phyloP scores from a whole-genome alignment of 805 yeast genomes.

The Metschnikowia lunata region DNA sequence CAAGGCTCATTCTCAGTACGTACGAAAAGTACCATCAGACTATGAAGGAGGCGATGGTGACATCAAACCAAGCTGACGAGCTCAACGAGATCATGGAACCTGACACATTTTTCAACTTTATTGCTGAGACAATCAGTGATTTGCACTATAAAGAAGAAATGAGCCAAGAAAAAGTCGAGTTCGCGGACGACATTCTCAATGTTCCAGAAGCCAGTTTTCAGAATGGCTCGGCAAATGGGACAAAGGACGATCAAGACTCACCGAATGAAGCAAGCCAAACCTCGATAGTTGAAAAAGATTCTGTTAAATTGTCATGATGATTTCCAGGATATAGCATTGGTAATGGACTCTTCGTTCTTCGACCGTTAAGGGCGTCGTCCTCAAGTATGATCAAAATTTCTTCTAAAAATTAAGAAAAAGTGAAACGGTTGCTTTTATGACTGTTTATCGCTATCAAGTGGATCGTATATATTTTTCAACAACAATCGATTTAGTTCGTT shows the following conservation, averaged over 20 bases:
- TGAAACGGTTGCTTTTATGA: neutral
- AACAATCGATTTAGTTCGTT: constrained; percentile 69
- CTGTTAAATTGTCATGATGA: too few relatives aligned
- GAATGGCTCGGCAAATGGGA: too few relatives aligned
- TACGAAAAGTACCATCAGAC: constrained; percentile 51
- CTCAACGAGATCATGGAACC: constrained; percentile 56
- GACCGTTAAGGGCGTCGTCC: too few relatives aligned
- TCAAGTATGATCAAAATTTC: too few relatives aligned
- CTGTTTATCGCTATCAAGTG: constrained; percentile 61
- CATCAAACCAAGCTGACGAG: constrained; percentile 20
- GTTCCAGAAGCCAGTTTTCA: constrained; percentile 14
- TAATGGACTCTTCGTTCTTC: too few relatives aligned
- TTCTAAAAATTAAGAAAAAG: too few relatives aligned
- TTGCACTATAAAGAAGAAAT: constrained; percentile 2
- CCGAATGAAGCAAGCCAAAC: too few relatives aligned
- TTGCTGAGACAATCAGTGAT: constrained; percentile 33
- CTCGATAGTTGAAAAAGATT: too few relatives aligned
- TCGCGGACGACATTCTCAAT: constrained; percentile 26
- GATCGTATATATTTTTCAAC: constrained; percentile 81
- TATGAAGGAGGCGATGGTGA: constrained; percentile 23
- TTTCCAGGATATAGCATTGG: too few relatives aligned
- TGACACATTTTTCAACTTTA: constrained; percentile 53
- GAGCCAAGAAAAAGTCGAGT: constrained; percentile 18
- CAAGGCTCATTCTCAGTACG: constrained; percentile 50
- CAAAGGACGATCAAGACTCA: too few relatives aligned